Evolutionary conservation across 441 rosid species (phyloP), one percentile per base, ranked within the genome.

Genomic region (Euphorbia schlechtendalii): DNA sequence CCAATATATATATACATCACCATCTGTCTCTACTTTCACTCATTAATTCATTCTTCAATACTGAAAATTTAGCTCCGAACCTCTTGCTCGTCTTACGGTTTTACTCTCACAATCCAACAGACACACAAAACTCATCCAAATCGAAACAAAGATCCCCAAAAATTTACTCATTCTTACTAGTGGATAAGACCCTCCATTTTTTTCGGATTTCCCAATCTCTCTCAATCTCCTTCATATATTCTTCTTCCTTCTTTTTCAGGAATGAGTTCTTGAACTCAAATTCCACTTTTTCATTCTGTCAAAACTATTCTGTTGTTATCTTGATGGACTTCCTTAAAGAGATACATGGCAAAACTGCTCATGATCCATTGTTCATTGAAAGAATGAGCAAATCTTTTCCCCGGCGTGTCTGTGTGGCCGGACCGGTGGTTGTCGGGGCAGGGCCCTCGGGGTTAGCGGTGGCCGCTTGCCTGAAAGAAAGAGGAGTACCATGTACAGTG

Each of bases 371-470:
- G 60, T 71, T 80, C 43, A 59, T 64, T 17, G 18, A 21, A 28
- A 75, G 70, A 57, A 80, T 56, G 77, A 73, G 43, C 14, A 67
- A 65, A 24, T 32, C 77, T 18, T 25, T 71, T 13, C 4, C 63
- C n/a, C 66, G 78, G 38, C 76, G 87, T 80, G 81, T 83, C 18
- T 48, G 64, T 71, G 85, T 86, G n/a, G 72, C 70, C 0, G 90
- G 91, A 32, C 88, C 96, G 20, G 69, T 91, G 61, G 83, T 91
- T 51, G 92, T 91, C 17, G 96, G 96, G 5, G 96, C 94, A 0
- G 96, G 98, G 1, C 98, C 98, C 4, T 87, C 98, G 0, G 98
- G 98, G 5, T 73, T 91, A 1, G 95, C 96, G 22, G 71, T 77
- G 8, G 96, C 95, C 0, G 96, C 95, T 14, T 92, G 93, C 68